phyloP scores from a whole-genome alignment of 768 basidiomycete genomes.

The Macrolepiota fuliginosa region DNA sequence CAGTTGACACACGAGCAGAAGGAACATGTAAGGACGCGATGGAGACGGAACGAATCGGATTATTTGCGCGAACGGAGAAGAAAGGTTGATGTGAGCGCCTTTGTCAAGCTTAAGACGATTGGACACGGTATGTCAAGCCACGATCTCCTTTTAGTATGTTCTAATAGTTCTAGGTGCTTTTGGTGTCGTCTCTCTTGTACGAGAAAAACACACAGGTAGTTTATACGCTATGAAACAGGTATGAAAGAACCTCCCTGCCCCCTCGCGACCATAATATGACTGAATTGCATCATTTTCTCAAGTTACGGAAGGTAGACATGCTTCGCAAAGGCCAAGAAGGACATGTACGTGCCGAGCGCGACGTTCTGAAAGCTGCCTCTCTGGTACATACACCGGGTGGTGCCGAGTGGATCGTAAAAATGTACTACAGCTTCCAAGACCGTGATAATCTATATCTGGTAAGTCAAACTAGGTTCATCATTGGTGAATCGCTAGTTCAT shows the following conservation, averaged over 20 bases:
- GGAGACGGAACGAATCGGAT: constrained; percentile 87
- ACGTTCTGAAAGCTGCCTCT: constrained; percentile 89
- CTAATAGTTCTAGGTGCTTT: constrained; percentile 70
- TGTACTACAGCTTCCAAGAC: constrained; percentile 95
- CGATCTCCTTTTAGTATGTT: constrained; percentile 22
- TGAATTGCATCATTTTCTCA: constrained; percentile 16
- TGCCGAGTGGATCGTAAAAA: constrained; percentile 91
- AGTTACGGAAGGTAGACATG: constrained; percentile 91
- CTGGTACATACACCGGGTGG: constrained; percentile 68
- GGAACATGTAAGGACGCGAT: constrained; percentile 65
- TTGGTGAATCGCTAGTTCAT: constrained; percentile 40
- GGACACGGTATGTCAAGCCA: constrained; percentile 69
- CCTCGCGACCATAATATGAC: constrained; percentile 15
- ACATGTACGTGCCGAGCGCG: constrained; percentile 93
- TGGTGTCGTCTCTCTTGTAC: constrained; percentile 92
- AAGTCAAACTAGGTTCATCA: constrained; percentile 31
- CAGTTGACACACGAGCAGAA: constrained; percentile 69
- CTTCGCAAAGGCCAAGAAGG: constrained; percentile 96
- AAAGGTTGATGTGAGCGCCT: constrained; percentile 82
- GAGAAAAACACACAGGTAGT: constrained; percentile 73
- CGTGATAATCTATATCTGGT: constrained; percentile 94
- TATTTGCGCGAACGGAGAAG: constrained; percentile 82
- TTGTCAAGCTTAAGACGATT: constrained; percentile 89
- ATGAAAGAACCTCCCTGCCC: constrained; percentile 14
- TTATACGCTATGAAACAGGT: constrained; percentile 98